phyloP scores from a whole-genome alignment of 2,329 filamentous ascomycete species.

The Fusarium illudens region DNA sequence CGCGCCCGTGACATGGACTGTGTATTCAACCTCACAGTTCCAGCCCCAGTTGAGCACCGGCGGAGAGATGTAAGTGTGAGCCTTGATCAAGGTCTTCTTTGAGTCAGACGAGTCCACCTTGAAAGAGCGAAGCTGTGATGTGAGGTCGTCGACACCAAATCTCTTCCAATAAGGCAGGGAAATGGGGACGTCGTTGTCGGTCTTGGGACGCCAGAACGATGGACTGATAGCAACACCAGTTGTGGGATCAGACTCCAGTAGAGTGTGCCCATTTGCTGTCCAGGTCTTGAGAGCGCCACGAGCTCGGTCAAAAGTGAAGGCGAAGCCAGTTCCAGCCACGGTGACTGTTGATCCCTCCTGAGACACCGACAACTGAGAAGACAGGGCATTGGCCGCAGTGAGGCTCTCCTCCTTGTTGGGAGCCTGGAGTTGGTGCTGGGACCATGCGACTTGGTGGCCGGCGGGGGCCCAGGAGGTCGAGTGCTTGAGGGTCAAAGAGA shows the following conservation, averaged over 20 bases:
- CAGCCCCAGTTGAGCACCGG: conserved; percentile 69
- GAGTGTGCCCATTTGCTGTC: conserved; percentile 46
- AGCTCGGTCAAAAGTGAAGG: conserved; percentile 55
- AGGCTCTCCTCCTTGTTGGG: background rate
- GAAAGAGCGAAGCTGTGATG: conserved; percentile 56
- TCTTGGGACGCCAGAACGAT: conserved; percentile 70
- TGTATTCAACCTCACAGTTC: conserved; percentile 60
- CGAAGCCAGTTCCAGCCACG: conserved; percentile 43
- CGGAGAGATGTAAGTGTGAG: conserved; percentile 64
- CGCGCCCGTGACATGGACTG: conserved; percentile 54
- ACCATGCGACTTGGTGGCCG: conserved; percentile 65
- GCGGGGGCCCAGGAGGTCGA: conserved; percentile 59
- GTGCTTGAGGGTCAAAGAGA: conserved; percentile 55
- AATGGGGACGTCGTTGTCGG: conserved; percentile 68
- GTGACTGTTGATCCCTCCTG: conserved; percentile 8
- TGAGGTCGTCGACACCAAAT: conserved; percentile 58
- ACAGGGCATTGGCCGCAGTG: conserved; percentile 9
- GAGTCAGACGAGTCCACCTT: conserved; percentile 49
- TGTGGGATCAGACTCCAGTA: conserved; percentile 49
- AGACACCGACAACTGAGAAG: conserved; percentile 36
- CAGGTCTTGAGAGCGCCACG: conserved; percentile 55
- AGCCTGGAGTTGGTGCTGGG: conserved; percentile 53
- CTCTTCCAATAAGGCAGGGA: conserved; percentile 67
- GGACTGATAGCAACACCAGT: conserved; percentile 52
- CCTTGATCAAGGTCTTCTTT: conserved; percentile 60